Evolutionary conservation across 2,329 filamentous ascomycete species (phyloP), one percentile per base, ranked within the genome.

Genomic region (Diaporthe sp.): DNA sequence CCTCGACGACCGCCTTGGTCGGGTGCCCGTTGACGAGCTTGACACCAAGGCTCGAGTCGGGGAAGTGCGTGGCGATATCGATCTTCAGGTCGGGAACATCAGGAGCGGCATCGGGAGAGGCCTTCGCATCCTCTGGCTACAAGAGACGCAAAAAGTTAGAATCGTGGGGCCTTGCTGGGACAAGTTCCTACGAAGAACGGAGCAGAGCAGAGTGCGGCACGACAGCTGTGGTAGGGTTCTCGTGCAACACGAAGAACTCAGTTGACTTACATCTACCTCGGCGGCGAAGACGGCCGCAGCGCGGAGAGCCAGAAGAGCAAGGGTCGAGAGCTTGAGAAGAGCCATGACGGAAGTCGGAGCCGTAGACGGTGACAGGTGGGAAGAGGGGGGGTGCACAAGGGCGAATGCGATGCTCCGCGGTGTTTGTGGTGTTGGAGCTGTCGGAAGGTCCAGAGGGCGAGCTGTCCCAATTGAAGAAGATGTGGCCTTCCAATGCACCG

Each of bases 1-100:
- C 89, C 81, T 95, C 92, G 80, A 99, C 87, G 72, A 97, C 86
- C 49, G 95, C 94, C 84, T 94, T 92, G 78, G 95, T 98, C 57
- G 95, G 92, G 79, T 93, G 93, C 82, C 95, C 95, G 84, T 99
- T 99, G 88, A 98, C 91, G 80, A 98, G 92, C 91, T 98, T 98
- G 80, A 98, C 92, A 81, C 96, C 97, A 85, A 98, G 93, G 87
- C 97, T 95, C 87, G 92, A 84, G 82, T 93, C 88, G 85, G 91
- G 86, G 87, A 92, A 90, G 84, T 88, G 88, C 76, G 93, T 90
- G 79, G 89, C 89, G 80, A 93, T 86, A 73, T 92, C 90, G 84
- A 94, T 92, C 78, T 92, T 91, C 81, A 94, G 84, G 79, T 90
- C 86, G 80, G 87, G 76, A 75, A 78, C 74, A 78, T 79, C 76